Evolutionary conservation across 2,329 filamentous ascomycete genomes (phyloP).

Genomic region (Ophiostoma sp.): DNA sequence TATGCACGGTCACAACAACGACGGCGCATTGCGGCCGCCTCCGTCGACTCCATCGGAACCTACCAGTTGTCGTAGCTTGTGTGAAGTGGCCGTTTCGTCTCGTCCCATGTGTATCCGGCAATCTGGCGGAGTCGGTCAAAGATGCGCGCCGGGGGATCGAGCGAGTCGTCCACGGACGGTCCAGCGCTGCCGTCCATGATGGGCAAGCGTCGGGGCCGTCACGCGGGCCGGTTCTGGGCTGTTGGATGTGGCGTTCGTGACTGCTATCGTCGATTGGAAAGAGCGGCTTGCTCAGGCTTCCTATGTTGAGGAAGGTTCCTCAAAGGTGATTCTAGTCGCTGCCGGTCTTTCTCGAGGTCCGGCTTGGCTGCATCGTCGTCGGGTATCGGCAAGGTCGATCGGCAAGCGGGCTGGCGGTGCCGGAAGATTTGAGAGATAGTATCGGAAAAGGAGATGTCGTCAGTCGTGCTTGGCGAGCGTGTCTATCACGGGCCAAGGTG

Average conservation of each 20-base stretch:
- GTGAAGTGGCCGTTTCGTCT: conserved; percentile 57
- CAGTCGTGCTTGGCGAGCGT: neutral
- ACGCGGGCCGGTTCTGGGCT: neutral
- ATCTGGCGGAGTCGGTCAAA: conserved; percentile 73
- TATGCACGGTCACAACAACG: neutral
- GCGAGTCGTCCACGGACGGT: conserved; percentile 53
- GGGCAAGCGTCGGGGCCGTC: conserved; percentile 25
- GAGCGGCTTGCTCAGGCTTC: conserved; percentile 5
- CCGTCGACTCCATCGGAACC: conserved; percentile 25
- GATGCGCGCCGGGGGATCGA: conserved; percentile 66
- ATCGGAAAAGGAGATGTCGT: neutral
- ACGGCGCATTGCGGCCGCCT: neutral
- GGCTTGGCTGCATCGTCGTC: conserved; percentile 8
- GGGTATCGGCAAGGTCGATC: neutral
- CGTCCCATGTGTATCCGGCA: conserved; percentile 75
- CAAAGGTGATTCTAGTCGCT: neutral
- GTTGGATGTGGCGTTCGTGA: neutral
- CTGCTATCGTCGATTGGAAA: neutral
- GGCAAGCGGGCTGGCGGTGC: neutral
- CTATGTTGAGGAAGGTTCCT: neutral
- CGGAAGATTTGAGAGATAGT: neutral
- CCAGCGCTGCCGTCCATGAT: conserved; percentile 50
- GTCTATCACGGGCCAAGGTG: neutral
- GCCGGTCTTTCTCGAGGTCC: neutral
- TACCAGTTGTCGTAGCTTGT: conserved; percentile 88